These are phyloP conservation scores for Tritrichomonas musculus DNA, from an alignment of 208 protist species.

Conservation along the genomic window DNA sequence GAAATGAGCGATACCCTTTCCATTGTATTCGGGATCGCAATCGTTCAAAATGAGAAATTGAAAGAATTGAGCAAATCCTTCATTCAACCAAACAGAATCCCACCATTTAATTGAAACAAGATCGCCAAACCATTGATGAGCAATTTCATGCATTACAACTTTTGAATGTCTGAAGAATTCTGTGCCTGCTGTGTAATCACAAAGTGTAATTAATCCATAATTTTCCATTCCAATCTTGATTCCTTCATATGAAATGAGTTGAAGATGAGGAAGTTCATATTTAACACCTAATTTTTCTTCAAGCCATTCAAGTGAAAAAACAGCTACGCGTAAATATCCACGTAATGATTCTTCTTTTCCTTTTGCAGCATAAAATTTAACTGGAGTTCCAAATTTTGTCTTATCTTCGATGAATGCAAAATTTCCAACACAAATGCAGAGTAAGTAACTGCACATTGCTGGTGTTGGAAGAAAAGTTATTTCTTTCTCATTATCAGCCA, in stretches of 20 bases:
- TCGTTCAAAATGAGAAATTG: neutral
- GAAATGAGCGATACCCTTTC: too few relatives aligned
- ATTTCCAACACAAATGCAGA: neutral
- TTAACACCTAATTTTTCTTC: neutral
- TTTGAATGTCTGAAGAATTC: neutral
- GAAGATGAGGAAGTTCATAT: neutral
- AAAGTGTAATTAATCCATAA: slow-evolving; percentile 11
- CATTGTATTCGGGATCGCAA: slow-evolving; percentile 5
- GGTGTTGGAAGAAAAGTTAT: slow-evolving; percentile 6
- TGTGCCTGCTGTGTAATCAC: neutral
- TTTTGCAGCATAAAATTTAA: neutral
- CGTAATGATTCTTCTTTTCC: neutral
- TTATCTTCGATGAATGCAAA: neutral
- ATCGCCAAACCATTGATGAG: slow-evolving; percentile 33
- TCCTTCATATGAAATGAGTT: neutral
- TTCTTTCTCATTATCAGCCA: neutral
- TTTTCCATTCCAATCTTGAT: neutral
- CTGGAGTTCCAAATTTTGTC: neutral
- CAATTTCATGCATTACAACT: slow-evolving; percentile 35
- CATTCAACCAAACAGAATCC: slow-evolving; percentile 23
- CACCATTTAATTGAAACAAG: neutral
- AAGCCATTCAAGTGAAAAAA: neutral
- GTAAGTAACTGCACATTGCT: slow-evolving; percentile 20
- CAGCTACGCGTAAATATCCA: neutral
- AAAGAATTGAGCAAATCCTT: slow-evolving; percentile 37